phyloP scores from a whole-genome alignment of 1,139 yeast species.

The Pneumocystis wakefieldiae region DNA sequence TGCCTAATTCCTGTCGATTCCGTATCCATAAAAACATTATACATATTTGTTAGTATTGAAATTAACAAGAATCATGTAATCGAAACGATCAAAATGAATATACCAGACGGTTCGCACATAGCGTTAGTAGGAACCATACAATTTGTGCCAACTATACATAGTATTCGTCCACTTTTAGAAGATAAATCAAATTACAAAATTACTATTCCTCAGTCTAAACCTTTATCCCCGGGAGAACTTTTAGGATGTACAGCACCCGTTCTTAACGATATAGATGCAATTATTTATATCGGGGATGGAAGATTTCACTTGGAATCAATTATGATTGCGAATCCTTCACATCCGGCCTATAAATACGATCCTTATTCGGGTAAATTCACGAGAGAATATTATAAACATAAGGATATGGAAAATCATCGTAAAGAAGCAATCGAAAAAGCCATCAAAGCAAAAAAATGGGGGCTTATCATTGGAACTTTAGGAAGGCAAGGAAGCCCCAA shows the following conservation, averaged over 20 bases:
- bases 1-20: slow-evolving; percentile 92
- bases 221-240: slow-evolving; percentile 89
- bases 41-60: slow-evolving; percentile 86
- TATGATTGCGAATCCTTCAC: slow-evolving; percentile 89
- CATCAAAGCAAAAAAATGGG: slow-evolving; percentile 38
- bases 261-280: slow-evolving; percentile 52
- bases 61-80: slow-evolving; percentile 73
- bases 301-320: slow-evolving; percentile 89
- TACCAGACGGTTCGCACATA: slow-evolving; percentile 40
- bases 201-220: slow-evolving; percentile 81
- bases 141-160: slow-evolving; percentile 85
- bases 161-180: slow-evolving; percentile 42
- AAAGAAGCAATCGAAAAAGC: slow-evolving; percentile 58
- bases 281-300: slow-evolving; percentile 92
- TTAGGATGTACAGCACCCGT: slow-evolving; percentile 90
- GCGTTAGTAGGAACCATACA: slow-evolving; percentile 94
- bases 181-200: slow-evolving; percentile 26
- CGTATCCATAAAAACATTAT: slow-evolving; percentile 74
- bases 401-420: slow-evolving; percentile 61
- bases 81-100: slow-evolving; percentile 60
- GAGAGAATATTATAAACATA: slow-evolving; percentile 72
- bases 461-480: slow-evolving; percentile 81
- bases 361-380: slow-evolving; percentile 90
- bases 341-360: slow-evolving; percentile 86
- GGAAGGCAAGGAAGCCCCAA: slow-evolving; percentile 85